These are phyloP conservation scores for Candida tibetensis DNA, from an alignment of 805 yeast genomes.

Conservation along the genomic window DNA sequence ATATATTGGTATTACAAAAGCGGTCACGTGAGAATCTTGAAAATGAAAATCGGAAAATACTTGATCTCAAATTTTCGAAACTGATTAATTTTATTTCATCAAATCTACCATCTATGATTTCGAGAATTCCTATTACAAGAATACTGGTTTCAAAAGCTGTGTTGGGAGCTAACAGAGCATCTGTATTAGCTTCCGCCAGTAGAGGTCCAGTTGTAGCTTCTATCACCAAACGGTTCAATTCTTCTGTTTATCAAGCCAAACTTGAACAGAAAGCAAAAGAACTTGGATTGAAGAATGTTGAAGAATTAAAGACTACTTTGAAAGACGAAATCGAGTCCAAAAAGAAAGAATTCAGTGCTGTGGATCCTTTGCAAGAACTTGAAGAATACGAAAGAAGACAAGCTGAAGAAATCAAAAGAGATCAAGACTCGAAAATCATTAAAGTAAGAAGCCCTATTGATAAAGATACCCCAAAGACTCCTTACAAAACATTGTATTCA, in stretches of 20 bases:
- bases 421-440: slow-evolving; percentile 22
- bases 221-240: too few relatives aligned
- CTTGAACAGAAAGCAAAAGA: slow-evolving; percentile 34
- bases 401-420: slow-evolving; percentile 23
- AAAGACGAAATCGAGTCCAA: slow-evolving; percentile 58
- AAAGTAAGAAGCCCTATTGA: slow-evolving; percentile 36
- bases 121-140: too few relatives aligned
- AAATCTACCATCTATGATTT: too few relatives aligned
- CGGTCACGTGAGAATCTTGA: too few relatives aligned
- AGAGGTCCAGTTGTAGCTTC: too few relatives aligned
- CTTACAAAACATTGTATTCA: slow-evolving; percentile 70
- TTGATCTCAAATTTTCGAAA: too few relatives aligned
- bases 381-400: slow-evolving; percentile 51
- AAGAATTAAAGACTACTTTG: slow-evolving; percentile 59
- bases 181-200: too few relatives aligned
- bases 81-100: too few relatives aligned
- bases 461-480: slow-evolving; percentile 37
- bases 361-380: slow-evolving; percentile 71
- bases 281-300: slow-evolving; percentile 41
- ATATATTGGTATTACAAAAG: too few relatives aligned
- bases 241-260: slow-evolving; percentile 25
- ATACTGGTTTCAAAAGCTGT: too few relatives aligned
- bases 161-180: too few relatives aligned
- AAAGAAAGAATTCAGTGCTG: slow-evolving; percentile 53
- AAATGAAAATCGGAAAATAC: too few relatives aligned